These are phyloP conservation scores for Daldinia loculata DNA, from an alignment of 495 filamentous ascomycete species.

Conservation along the genomic window DNA sequence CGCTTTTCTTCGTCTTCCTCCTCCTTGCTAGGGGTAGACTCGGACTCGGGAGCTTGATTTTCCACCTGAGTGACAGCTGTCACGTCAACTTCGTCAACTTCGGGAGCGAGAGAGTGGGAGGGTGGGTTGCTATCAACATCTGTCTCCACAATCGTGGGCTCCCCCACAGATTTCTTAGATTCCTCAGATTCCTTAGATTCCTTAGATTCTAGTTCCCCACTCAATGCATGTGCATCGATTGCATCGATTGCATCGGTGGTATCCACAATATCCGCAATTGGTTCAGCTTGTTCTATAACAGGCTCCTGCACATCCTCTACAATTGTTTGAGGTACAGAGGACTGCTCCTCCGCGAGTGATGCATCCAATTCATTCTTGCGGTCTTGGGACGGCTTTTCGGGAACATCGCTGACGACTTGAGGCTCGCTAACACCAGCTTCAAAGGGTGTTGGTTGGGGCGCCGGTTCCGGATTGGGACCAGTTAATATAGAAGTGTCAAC, in stretches of 20 bases:
- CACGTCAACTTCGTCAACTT: constrained; percentile 9
- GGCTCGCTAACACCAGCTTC: constrained; percentile 16
- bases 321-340: constrained; percentile 14
- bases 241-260: not conserved
- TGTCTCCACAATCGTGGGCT: constrained; percentile 15
- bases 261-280: constrained; percentile 9
- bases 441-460: not conserved
- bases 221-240: constrained; percentile 11
- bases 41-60: constrained; percentile 18
- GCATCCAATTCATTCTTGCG: constrained; percentile 11
- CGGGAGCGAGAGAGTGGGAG: constrained; percentile 1
- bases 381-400: constrained; percentile 11
- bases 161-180: constrained; percentile 22
- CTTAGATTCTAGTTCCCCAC: constrained; percentile 16
- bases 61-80: constrained; percentile 14
- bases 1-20: constrained; percentile 31
- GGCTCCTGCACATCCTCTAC: constrained; percentile 13
- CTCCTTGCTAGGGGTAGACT: constrained; percentile 19
- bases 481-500: constrained; percentile 16
- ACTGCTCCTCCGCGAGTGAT: constrained; percentile 20
- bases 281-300: constrained; percentile 15
- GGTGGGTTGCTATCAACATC: constrained; percentile 16
- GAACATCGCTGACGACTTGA: constrained; percentile 7
- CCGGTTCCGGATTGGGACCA: constrained; percentile 3
- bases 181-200: constrained; percentile 23